These are phyloP conservation scores for Cyathus striatus DNA, from an alignment of 768 basidiomycete genomes.

Conservation along the genomic window DNA sequence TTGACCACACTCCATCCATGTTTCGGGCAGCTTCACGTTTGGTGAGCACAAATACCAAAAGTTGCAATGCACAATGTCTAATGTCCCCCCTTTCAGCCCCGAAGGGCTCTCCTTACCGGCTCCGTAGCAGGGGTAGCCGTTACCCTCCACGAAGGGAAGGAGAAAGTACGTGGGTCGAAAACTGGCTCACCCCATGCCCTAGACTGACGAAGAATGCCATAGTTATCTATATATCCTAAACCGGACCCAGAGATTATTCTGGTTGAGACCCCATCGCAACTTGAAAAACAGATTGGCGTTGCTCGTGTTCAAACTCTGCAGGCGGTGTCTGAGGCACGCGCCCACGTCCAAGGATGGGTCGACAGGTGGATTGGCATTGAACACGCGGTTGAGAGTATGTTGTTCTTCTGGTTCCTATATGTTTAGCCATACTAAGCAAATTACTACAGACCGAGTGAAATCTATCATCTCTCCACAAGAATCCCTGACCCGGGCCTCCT, in stretches of 20 bases:
- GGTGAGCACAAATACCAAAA: conserved; percentile 12
- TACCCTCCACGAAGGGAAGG: conserved; percentile 23
- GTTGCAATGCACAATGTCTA: too few relatives aligned
- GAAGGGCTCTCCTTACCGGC: conserved; percentile 26
- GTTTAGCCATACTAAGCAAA: too few relatives aligned
- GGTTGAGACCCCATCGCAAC: conserved; percentile 67
- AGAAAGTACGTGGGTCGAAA: conserved; percentile 22
- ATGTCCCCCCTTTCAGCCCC: conserved; percentile 25
- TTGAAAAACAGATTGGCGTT: conserved; percentile 74
- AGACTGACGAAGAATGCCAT: not conserved
- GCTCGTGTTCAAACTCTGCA: conserved; percentile 57
- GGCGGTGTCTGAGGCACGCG: conserved; percentile 52
- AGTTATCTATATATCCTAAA: conserved; percentile 84
- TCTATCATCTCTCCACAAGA: conserved; percentile 77
- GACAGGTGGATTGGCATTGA: conserved; percentile 85
- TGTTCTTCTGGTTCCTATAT: too few relatives aligned
- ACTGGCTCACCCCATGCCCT: not conserved
- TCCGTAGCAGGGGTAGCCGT: conserved; percentile 24
- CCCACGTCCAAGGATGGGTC: conserved; percentile 66
- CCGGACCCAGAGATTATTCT: conserved; percentile 61
- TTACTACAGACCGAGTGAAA: conserved; percentile 74
- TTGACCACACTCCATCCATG: conserved; percentile 14
- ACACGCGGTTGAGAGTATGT: conserved; percentile 78
- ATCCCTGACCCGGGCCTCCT: conserved; percentile 84
- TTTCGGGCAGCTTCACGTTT: conserved; percentile 26